Conservation (phyloP, 2,329 filamentous ascomycete species). For the Botryosphaeria dothidea region DNA sequence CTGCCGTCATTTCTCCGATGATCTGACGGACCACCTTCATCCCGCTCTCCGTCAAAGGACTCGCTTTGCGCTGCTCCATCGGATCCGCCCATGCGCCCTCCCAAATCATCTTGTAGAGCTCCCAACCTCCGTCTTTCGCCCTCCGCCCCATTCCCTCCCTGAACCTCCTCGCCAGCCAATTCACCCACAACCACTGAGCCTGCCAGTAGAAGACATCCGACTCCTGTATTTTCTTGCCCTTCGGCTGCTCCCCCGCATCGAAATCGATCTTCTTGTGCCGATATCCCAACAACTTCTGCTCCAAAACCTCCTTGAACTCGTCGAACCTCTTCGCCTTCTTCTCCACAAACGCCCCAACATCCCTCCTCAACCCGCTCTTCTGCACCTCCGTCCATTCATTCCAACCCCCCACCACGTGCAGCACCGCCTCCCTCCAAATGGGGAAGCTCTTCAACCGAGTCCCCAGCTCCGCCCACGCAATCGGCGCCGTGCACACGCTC, state of each 20-base stretch:
- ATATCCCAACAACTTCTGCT: conserved; percentile 31
- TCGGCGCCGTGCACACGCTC: conserved; percentile 45
- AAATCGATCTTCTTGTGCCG: conserved; percentile 29
- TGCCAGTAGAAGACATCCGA: conserved; percentile 56
- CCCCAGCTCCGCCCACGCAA: conserved; percentile 49
- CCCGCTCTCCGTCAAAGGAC: conserved; percentile 44
- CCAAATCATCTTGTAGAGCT: conserved; percentile 45
- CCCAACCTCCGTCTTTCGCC: conserved; percentile 47
- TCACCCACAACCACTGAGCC: conserved; percentile 47
- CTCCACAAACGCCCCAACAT: conserved; percentile 32
- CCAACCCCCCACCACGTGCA: conserved; percentile 48
- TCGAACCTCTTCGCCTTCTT: conserved; percentile 32
- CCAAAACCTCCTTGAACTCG: conserved; percentile 21
- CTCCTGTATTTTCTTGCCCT: conserved; percentile 44
- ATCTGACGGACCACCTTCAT: conserved; percentile 44
- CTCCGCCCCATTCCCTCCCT: conserved; percentile 39
- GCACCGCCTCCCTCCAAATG: conserved; percentile 48
- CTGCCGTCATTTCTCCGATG: conserved; percentile 44
- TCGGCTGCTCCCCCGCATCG: conserved; percentile 34
- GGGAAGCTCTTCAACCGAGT: conserved; percentile 47
- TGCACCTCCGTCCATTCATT: conserved; percentile 25
- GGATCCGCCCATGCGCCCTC: conserved; percentile 48
- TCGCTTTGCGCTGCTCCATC: conserved; percentile 39
- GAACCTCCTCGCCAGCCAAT: conserved; percentile 48
- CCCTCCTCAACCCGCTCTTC: conserved; percentile 25